Evolutionary conservation across 306 rosid genomes (phyloP).

Genomic region (Citrullus colocynthis): DNA sequence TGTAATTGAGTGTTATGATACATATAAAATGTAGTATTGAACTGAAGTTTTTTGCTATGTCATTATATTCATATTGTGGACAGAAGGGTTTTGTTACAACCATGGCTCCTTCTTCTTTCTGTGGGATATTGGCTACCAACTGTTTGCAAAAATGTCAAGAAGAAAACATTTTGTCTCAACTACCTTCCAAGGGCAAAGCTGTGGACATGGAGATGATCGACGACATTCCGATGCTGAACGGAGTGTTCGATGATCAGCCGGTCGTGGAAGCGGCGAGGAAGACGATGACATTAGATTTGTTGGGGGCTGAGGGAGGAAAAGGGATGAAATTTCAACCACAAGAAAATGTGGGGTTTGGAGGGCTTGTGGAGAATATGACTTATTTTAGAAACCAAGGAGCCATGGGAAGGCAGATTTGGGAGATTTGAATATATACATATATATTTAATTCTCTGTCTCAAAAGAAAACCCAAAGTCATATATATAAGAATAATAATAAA

Average conservation of each 20-base stretch:
- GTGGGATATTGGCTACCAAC: conserved; percentile 8
- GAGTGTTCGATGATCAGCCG: neutral
- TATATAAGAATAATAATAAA: too few relatives aligned
- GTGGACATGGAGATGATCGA: neutral
- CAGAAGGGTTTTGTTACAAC: conserved; percentile 2
- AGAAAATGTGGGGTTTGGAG: conserved; percentile 39
- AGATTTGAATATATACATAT: neutral
- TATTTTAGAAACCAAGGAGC: neutral
- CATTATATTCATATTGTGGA: too few relatives aligned
- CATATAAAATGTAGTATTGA: too few relatives aligned
- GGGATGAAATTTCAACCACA: neutral
- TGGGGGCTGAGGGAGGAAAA: conserved; percentile 44
- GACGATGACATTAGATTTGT: conserved; percentile 57
- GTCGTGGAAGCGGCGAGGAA: neutral
- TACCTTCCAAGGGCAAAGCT: neutral
- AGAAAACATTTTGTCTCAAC: conserved; percentile 11
- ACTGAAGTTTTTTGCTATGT: too few relatives aligned
- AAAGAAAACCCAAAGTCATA: neutral
- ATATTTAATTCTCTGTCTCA: neutral
- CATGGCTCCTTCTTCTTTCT: conserved; percentile 46
- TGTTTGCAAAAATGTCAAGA: conserved; percentile 6
- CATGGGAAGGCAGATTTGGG: neutral
- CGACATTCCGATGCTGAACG: neutral
- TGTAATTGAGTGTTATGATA: too few relatives aligned
- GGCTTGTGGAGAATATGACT: conserved; percentile 3